These are phyloP conservation scores for Paecilomyces niveus DNA, from an alignment of 2,329 filamentous ascomycete genomes.

Conservation along the genomic window DNA sequence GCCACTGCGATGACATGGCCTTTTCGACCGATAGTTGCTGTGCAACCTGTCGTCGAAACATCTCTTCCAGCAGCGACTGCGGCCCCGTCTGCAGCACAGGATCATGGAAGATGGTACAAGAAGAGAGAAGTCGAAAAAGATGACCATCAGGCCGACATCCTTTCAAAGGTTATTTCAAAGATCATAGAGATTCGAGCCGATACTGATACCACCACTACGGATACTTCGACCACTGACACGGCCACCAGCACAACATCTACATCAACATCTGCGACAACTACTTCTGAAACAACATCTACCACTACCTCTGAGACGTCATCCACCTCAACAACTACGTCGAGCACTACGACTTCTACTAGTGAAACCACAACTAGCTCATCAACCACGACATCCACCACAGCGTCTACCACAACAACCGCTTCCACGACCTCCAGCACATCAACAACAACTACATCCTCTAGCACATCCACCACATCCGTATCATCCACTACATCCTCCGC, in stretches of 20 bases:
- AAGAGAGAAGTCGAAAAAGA: background rate
- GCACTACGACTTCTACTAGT: background rate
- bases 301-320: background rate
- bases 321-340: background rate
- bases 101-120: background rate
- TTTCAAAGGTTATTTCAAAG: background rate
- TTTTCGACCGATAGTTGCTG: background rate
- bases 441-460: background rate
- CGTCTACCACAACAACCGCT: background rate
- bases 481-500: background rate
- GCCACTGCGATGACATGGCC: background rate
- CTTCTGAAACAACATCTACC: background rate
- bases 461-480: background rate
- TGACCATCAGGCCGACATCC: background rate
- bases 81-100: background rate
- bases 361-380: background rate
- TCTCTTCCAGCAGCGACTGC: background rate
- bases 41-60: background rate
- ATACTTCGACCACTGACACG: background rate
- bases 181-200: background rate
- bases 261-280: background rate
- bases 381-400: background rate
- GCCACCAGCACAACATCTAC: background rate
- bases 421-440: background rate
- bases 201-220: background rate